These are phyloP conservation scores for Daldinia grandis DNA, from an alignment of 495 filamentous ascomycete genomes.

Conservation along the genomic window DNA sequence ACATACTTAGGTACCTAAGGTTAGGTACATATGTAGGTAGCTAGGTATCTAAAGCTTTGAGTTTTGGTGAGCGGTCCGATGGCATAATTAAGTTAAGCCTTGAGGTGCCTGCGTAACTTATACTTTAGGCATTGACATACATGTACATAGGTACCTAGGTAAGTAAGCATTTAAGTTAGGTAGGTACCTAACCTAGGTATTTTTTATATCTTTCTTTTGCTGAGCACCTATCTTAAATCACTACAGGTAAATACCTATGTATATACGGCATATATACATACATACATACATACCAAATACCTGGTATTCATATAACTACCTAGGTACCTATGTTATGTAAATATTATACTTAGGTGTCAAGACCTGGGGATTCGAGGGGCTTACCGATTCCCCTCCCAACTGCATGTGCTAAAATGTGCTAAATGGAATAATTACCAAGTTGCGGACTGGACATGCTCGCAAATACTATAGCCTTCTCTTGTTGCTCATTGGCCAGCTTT, in stretches of 20 bases:
- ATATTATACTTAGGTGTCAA: not conserved
- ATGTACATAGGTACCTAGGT: too few relatives aligned
- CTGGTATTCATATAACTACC: too few relatives aligned
- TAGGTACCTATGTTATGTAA: not conserved
- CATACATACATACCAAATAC: too few relatives aligned
- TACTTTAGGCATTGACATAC: too few relatives aligned
- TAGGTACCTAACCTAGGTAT: too few relatives aligned
- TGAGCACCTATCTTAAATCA: too few relatives aligned
- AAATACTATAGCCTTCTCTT: not conserved
- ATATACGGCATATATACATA: not conserved
- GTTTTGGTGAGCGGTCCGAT: not conserved
- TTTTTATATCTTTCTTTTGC: too few relatives aligned
- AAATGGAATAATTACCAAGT: constrained; percentile 1
- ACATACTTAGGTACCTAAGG: not conserved
- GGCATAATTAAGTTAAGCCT: not conserved
- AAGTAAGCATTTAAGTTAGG: too few relatives aligned
- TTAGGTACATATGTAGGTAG: not conserved
- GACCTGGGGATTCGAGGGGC: constrained; percentile 4
- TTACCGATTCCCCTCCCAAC: not conserved
- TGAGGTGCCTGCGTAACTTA: not conserved
- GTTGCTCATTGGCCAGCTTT: constrained; percentile 7
- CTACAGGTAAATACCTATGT: too few relatives aligned
- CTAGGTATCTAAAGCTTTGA: not conserved
- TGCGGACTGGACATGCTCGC: constrained; percentile 1
- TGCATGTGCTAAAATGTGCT: not conserved